Evolutionary conservation across 352 stramenopile genomes (phyloP), one percentile per base, ranked within the genome.

Genomic region (Phytophthora cryptogea): DNA sequence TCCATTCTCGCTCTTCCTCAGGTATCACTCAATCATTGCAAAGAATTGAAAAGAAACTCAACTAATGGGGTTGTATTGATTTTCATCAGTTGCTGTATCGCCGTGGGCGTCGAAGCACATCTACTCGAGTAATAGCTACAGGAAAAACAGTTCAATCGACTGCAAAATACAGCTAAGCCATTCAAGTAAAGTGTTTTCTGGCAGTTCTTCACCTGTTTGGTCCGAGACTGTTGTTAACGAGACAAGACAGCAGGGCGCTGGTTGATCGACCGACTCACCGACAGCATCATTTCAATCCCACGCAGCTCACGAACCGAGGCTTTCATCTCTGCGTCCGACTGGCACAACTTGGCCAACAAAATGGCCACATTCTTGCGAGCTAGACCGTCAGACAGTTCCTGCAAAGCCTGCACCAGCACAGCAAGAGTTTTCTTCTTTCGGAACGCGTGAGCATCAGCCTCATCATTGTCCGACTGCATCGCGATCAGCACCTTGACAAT

Each of bases 271-370:
- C 81, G 74, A 37, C 80, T 88, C 30, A 91, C 70, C 5, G 56
- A 72, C 17, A 91, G 46, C 80, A 94, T 89, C 72, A 94, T 92
- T 58, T 92, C 84, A 32, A 94, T 89, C 0, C 84, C 84, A 16
- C 84, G 77, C 8, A 94, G 51, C 11, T 75, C 66, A 0, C 82
- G 80, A 7, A 94, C 69, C 6, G 17, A n/a, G 17, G 74, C 53
- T 54, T 94, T 92, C 33, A 89, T 68, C 1, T 54, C 30, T 0
- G 57, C 20, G 10, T 87, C 78, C 0, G 50, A 10, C 42, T 88
- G 78, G 16, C 84, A 94, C 10, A 94, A 59, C 42, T 84, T 86
- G 14, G 82, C 82, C 3, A 94, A 61, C 16, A 94, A 55, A 59
- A 94, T 89, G 26, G 80, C 82, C 0, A 92, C 79, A 53, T 94